A percentile compares a stretch with the other conserved stretches of the same genome.
Evolutionary conservation across 106 monocot species (phyloP).

Genomic region (Apostasia shenzhenica): DNA sequence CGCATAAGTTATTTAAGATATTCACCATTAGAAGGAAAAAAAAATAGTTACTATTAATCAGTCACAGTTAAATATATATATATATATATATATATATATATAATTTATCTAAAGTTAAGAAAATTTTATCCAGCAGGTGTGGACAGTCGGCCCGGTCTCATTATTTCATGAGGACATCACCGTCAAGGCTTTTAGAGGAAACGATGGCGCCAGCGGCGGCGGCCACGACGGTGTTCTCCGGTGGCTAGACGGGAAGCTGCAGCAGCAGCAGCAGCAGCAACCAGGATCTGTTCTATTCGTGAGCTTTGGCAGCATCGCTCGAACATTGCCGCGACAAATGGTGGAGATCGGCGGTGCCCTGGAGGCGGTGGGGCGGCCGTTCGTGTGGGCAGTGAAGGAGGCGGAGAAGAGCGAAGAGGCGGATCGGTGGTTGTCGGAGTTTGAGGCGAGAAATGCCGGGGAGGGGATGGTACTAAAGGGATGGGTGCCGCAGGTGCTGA

Average conservation of each 20-base stretch:
- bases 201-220: background rate
- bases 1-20: too few relatives aligned
- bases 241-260: slow-evolving; percentile 11
- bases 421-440: slow-evolving; percentile 5
- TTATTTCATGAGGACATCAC: background rate
- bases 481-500: slow-evolving; percentile 23
- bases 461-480: slow-evolving; percentile 2
- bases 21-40: too few relatives aligned
- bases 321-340: background rate
- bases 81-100: too few relatives aligned
- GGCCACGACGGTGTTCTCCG: slow-evolving; percentile 1
- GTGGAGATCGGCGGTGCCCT: slow-evolving; percentile 6
- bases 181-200: slow-evolving; percentile 1
- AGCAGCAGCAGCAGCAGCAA: background rate
- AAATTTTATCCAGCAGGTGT: background rate
- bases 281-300: slow-evolving; percentile 4
- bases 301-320: slow-evolving; percentile 13
- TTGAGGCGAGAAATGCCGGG: slow-evolving; percentile 5
- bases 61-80: too few relatives aligned
- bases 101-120: too few relatives aligned
- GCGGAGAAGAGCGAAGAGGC: background rate
- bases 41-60: too few relatives aligned
- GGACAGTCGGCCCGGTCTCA: slow-evolving; percentile 10
- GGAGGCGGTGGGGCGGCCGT: slow-evolving; percentile 1
- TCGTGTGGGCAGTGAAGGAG: slow-evolving; percentile 18